Base-by-base conservation (phyloP, 2,329 filamentous ascomycete species). In the Colletotrichum caudatum region DNA sequence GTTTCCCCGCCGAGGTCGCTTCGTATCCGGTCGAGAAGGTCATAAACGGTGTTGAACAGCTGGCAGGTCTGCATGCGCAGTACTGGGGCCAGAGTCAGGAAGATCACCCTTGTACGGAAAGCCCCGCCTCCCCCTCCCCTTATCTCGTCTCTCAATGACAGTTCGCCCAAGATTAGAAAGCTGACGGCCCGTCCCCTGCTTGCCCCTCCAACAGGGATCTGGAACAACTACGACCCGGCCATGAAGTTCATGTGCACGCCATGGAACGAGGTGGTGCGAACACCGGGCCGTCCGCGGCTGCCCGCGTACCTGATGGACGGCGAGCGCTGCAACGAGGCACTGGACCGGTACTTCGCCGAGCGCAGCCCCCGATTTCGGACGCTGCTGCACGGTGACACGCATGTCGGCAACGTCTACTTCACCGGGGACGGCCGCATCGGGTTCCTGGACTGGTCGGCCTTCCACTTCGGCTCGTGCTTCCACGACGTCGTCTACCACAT, bases 341-440 rank as follows among this genome's bases (percentile, higher is more conserved):
- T 83, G 63, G 78, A 81, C 44, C 77, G 77, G n/a, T 80, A 82
- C 74, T 82, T 78, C 66, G 77, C 77, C 5, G 74, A 76, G 69
- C 79, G 80, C 20, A 83, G 82, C 72, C 80, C 81, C 0, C 74
- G 77, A 7, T 83, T 84, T 69, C 78, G 80, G 18, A 82, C 79
- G 3, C 60, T 69, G 29, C 33, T 84, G 16, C 83, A 85, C 64
- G 83, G 82, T 14, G 83, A 85, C 63, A 78, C 82, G 14, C 83
- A 84, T 69, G 77, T 83, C 16, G 82, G 82, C 39, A 85, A 85
- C 73, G 78, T 81, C n/a, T 84, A 82, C 75, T 80, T 84, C 57
- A 80, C 80, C 1, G 72, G 77, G 3, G 76, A 80, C 2, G 78
- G 78, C 0, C 59, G 75, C 26, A 81, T 78, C 2, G 78, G 82